A percentile compares a stretch with the other conserved stretches of the same genome.
Conservation (phyloP, 108 stramenopile genomes). For the Cylindrotheca closterium region DNA sequence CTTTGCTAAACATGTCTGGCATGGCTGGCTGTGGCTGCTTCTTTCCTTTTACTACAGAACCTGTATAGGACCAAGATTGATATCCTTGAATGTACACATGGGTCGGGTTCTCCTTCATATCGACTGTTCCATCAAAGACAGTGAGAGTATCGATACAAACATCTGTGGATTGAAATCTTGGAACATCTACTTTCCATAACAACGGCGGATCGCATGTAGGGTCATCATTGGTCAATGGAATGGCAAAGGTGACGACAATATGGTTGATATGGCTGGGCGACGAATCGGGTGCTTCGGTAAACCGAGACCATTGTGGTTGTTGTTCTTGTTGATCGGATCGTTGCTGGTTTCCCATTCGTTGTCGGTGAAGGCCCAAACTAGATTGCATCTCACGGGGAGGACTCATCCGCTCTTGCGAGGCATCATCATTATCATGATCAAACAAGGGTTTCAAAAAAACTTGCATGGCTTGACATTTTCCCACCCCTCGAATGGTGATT, state of each 20-base stretch:
- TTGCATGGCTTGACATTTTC: slow-evolving; percentile 67
- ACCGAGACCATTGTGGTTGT: slow-evolving; percentile 13
- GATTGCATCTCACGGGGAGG: slow-evolving; percentile 7
- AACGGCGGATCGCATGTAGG: slow-evolving; percentile 52
- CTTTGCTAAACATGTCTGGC: slow-evolving; percentile 66
- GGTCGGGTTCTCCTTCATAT: slow-evolving; percentile 50
- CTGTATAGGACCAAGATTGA: slow-evolving; percentile 86
- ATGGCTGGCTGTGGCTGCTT: slow-evolving; percentile 74
- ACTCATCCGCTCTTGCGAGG: slow-evolving; percentile 1
- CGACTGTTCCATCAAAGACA: slow-evolving; percentile 69
- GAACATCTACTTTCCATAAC: slow-evolving; percentile 82
- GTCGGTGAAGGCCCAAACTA: slow-evolving; percentile 14
- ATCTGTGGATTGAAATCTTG: slow-evolving; percentile 27
- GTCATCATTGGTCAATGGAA: slow-evolving; percentile 13
- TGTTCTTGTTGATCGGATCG: background rate
- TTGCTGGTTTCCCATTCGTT: slow-evolving; percentile 9
- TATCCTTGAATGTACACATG: slow-evolving; percentile 85
- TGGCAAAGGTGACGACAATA: slow-evolving; percentile 39
- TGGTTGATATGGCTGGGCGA: slow-evolving; percentile 5
- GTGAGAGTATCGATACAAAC: slow-evolving; percentile 69
- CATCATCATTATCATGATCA: slow-evolving; percentile 3
- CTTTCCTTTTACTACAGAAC: slow-evolving; percentile 68
- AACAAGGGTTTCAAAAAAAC: slow-evolving; percentile 52
- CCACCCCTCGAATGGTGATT: slow-evolving; percentile 62
- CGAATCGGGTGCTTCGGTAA: slow-evolving; percentile 27